These are phyloP conservation scores for Mediolabrus comicus DNA, from an alignment of 108 stramenopile genomes.

Conservation along the genomic window DNA sequence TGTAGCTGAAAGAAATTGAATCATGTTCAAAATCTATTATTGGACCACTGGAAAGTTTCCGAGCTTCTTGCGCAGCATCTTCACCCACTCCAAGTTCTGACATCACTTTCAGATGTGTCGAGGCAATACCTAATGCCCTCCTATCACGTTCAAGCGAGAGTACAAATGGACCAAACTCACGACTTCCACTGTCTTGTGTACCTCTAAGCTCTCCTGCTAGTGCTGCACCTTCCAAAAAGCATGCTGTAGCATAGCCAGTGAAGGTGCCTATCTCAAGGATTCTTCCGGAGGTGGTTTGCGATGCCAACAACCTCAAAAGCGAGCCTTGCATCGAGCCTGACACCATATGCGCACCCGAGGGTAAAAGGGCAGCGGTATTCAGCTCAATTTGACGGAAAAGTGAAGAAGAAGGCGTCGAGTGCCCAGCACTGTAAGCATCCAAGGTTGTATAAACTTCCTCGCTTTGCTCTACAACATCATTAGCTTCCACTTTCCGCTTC, in stretches of 20 bases:
- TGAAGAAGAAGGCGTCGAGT: conserved; percentile 59
- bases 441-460: conserved; percentile 44
- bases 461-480: conserved; percentile 2
- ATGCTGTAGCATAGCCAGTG: conserved; percentile 90
- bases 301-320: conserved; percentile 72
- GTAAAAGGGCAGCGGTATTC: conserved; percentile 67
- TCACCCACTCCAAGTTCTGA: conserved; percentile 57
- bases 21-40: conserved; percentile 32
- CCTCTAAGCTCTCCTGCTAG: conserved; percentile 51
- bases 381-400: conserved; percentile 69
- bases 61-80: conserved; percentile 51
- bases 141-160: conserved; percentile 80
- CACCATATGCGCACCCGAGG: conserved; percentile 87
- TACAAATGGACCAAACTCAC: conserved; percentile 59
- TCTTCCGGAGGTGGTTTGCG: conserved; percentile 71
- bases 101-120: conserved; percentile 64
- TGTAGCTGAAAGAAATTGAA: conserved; percentile 34
- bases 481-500: conserved; percentile 3
- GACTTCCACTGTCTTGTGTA: conserved; percentile 21
- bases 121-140: conserved; percentile 72
- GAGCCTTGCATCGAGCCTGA: conserved; percentile 82
- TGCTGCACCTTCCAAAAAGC: conserved; percentile 74
- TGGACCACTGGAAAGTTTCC: conserved; percentile 20
- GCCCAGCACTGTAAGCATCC: conserved; percentile 74
- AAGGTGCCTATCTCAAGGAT: conserved; percentile 93